phyloP scores from a whole-genome alignment of 345 rosid species.

The Balakata baccata region DNA sequence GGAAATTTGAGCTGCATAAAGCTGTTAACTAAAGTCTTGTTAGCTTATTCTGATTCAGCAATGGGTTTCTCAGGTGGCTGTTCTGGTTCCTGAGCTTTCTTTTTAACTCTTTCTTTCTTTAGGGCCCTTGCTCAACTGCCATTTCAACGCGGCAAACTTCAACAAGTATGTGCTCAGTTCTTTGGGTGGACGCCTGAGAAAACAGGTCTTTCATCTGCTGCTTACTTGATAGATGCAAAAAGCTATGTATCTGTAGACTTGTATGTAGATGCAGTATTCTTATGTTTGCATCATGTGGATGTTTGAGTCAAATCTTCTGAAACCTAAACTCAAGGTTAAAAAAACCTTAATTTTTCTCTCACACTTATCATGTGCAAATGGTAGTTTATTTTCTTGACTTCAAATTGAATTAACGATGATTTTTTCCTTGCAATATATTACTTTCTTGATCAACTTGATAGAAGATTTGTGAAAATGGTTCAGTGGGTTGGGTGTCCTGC shows the following conservation, averaged over 20 bases:
- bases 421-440: not conserved
- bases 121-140: conserved; percentile 62
- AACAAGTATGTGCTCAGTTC: conserved; percentile 52
- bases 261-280: not conserved
- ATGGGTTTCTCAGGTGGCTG: not conserved
- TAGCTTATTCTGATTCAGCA: not conserved
- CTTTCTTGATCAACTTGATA: not conserved
- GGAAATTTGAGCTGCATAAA: not conserved
- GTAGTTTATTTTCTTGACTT: conserved; percentile 1
- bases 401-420: not conserved
- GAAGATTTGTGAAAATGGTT: not conserved
- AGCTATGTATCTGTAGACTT: not conserved
- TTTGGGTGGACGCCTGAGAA: conserved; percentile 85
- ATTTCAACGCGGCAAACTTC: conserved; percentile 57
- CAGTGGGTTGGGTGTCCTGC: not conserved
- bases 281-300: not conserved
- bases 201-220: conserved; percentile 51
- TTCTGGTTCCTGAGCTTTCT: not conserved
- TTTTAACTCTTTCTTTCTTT: conserved; percentile 11
- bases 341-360: not conserved
- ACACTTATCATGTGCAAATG: not conserved
- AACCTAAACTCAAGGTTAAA: not conserved
- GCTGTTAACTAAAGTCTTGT: not conserved
- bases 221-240: not conserved
- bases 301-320: not conserved